Evolutionary conservation across 352 stramenopile genomes (phyloP).

Genomic region (Phytophthora chlamydospora): DNA sequence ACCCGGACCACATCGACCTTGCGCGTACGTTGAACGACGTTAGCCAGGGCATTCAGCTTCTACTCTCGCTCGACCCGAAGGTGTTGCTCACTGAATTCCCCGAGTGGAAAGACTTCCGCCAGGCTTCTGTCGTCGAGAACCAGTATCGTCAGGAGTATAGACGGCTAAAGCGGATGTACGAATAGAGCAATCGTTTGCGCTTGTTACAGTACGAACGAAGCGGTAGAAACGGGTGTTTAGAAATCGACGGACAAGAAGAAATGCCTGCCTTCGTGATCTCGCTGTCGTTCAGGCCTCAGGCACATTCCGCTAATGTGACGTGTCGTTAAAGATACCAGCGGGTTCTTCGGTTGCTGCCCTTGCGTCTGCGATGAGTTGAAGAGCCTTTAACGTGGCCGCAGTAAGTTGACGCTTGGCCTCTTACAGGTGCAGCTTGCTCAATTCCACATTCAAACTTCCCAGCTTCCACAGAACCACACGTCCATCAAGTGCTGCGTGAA

Average conservation of each 20-base stretch:
- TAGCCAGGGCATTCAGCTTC: conserved; percentile 89
- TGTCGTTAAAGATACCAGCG: conserved; percentile 1
- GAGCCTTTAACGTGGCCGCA: neutral
- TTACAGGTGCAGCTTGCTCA: conserved; percentile 86
- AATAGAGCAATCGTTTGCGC: conserved; percentile 51
- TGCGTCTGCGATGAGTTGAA: conserved; percentile 16
- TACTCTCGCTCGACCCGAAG: conserved; percentile 88
- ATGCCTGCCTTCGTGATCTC: conserved; percentile 10
- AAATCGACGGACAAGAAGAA: conserved; percentile 22
- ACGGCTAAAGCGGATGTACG: conserved; percentile 92
- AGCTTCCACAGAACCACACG: conserved; percentile 86
- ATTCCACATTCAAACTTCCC: conserved; percentile 69
- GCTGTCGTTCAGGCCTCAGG: conserved; percentile 6
- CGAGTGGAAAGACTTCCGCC: conserved; percentile 86
- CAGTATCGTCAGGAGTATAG: conserved; percentile 90
- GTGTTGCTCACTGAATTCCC: conserved; percentile 86
- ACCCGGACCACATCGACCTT: conserved; percentile 92
- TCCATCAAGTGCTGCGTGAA: conserved; percentile 68
- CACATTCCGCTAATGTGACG: conserved; percentile 1
- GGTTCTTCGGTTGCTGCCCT: conserved; percentile 8
- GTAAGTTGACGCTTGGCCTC: conserved; percentile 3
- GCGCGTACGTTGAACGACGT: conserved; percentile 92
- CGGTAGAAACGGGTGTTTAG: conserved; percentile 1
- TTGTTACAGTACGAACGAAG: conserved; percentile 29
- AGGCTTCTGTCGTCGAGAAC: conserved; percentile 91